Percentiles rank a stretch among this genome's conserved stretches.
Conservation (phyloP, 768 basidiomycete species). For the Tylopilus vinaceipallidus region DNA sequence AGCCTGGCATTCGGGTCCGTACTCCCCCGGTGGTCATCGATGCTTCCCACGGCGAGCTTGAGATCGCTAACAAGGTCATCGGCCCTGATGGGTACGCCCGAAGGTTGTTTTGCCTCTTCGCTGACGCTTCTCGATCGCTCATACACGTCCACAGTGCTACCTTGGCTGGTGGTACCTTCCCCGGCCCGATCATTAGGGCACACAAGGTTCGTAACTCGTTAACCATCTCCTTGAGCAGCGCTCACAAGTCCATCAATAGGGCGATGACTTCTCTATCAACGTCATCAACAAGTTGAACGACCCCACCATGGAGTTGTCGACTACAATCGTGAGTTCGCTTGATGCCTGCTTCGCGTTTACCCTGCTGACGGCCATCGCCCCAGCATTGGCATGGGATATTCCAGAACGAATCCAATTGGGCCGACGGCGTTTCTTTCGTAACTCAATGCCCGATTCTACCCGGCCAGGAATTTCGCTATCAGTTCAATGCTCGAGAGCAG, state of each 20-base stretch:
- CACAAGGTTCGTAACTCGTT: slow-evolving; percentile 34
- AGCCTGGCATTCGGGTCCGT: slow-evolving; percentile 1
- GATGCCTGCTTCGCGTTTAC: background rate
- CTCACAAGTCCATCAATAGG: slow-evolving; percentile 23
- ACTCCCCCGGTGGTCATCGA: slow-evolving; percentile 15
- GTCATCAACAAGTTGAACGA: slow-evolving; percentile 35
- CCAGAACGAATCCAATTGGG: slow-evolving; percentile 34
- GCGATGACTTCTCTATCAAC: slow-evolving; percentile 35
- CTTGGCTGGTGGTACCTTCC: slow-evolving; percentile 46
- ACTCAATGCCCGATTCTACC: slow-evolving; percentile 47
- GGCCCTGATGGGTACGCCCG: slow-evolving; percentile 49
- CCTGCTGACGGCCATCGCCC: background rate
- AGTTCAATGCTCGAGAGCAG: slow-evolving; percentile 38
- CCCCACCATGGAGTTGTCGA: slow-evolving; percentile 32
- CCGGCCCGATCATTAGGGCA: slow-evolving; percentile 46
- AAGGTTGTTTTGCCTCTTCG: slow-evolving; percentile 28
- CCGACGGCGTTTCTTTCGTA: slow-evolving; percentile 40
- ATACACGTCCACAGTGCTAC: slow-evolving; percentile 32
- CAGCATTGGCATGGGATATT: slow-evolving; percentile 37
- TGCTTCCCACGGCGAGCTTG: slow-evolving; percentile 32
- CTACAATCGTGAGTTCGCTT: slow-evolving; percentile 34
- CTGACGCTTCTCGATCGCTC: background rate
- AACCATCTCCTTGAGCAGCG: background rate
- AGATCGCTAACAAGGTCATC: slow-evolving; percentile 42
- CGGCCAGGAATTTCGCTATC: slow-evolving; percentile 39